Base-by-base conservation (phyloP, 331 rosid species). In the Cydonia oblonga region DNA sequence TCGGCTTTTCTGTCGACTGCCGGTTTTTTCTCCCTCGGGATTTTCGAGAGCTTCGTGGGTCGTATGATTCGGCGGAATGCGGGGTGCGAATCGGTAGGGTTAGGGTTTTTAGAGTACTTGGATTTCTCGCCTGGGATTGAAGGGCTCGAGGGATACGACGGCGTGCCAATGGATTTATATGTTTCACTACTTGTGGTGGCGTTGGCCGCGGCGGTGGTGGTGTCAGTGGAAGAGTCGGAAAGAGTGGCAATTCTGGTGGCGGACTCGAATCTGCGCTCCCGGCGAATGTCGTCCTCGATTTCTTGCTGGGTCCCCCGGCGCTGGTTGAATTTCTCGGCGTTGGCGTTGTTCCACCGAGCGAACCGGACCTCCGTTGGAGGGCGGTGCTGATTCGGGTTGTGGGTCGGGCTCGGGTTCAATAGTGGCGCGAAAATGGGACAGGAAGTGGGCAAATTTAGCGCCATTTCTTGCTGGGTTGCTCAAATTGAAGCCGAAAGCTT, bases 231-330 rank as follows among this genome's bases (percentile, higher is more conserved):
- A 22, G 76, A 44, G 54, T 75, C 89, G 52, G 44, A 38, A 44
- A 29, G 53, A 8, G 66, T 66, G 69, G 88, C 61, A 19, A 89
- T 85, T 62, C 80, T 82, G 13, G 76, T 19, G 81, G 86, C 90
- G 68, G 96, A 84, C 42, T 75, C 75, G 81, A 86, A 86, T 81
- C 95, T 86, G 72, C 97, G 92, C 46, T 81, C 84, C 44, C 90
- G 92, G 78, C 92, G 89, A 69, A 90, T 84, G 3, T 92, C 87
- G 75, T 84, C 88, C 70, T 92, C 95, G 80, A 90, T 86, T 76
- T 90, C 86, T 65, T 88, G 70, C 76, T 82, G 78, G 29, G 81
- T 63, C n/a, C 90, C 64, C 3, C 95, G 91, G 77, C 87, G 95
- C 66, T 75, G 75, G 75, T 88, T 80, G 74, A 90, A 84, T 70